Percentiles rank a stretch among this genome's conserved stretches.
Conservation (phyloP, 495 filamentous ascomycete genomes). For the Aspergillus olivimuriae region DNA sequence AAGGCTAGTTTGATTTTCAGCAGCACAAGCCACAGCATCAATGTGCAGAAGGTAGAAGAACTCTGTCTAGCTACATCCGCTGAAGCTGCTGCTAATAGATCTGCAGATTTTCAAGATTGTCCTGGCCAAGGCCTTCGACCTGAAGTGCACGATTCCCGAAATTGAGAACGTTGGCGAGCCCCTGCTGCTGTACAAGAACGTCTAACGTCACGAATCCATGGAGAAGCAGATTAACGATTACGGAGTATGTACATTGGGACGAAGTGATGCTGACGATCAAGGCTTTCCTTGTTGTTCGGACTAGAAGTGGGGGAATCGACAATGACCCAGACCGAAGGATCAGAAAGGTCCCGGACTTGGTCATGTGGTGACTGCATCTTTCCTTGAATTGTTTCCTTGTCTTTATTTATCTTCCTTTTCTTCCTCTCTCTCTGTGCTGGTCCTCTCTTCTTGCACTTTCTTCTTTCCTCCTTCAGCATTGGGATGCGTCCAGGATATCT, state of each 20-base stretch:
- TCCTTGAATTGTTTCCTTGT: constrained; percentile 3
- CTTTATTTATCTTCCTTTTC: constrained; percentile 15
- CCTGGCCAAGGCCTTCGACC: constrained; percentile 93
- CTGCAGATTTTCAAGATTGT: constrained; percentile 98
- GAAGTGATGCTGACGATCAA: constrained; percentile 36
- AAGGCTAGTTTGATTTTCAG: constrained; percentile 95
- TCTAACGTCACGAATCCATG: constrained; percentile 29
- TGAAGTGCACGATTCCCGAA: constrained; percentile 98
- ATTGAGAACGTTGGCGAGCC: constrained; percentile 97
- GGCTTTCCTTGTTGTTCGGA: constrained; percentile 19
- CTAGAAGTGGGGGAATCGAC: constrained; percentile 1
- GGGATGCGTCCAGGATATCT: constrained; percentile 24
- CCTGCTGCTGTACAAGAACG: constrained; percentile 85
- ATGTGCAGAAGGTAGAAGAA: constrained; percentile 99
- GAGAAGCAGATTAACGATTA: constrained; percentile 24
- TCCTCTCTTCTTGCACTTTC: constrained; percentile 14
- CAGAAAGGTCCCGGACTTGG: too few species aligned
- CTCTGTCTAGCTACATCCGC: constrained; percentile 3
- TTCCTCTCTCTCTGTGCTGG: constrained; percentile 14
- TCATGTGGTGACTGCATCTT: too few species aligned
- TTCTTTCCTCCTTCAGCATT: constrained; percentile 16
- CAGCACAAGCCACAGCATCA: constrained; percentile 98
- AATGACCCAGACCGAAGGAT: too few species aligned
- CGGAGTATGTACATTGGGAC: constrained; percentile 37
- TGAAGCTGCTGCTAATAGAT: constrained; percentile 13